These are phyloP conservation scores for Tanacetum coccineum DNA, from an alignment of 129 eudicot genomes.

Conservation along the genomic window DNA sequence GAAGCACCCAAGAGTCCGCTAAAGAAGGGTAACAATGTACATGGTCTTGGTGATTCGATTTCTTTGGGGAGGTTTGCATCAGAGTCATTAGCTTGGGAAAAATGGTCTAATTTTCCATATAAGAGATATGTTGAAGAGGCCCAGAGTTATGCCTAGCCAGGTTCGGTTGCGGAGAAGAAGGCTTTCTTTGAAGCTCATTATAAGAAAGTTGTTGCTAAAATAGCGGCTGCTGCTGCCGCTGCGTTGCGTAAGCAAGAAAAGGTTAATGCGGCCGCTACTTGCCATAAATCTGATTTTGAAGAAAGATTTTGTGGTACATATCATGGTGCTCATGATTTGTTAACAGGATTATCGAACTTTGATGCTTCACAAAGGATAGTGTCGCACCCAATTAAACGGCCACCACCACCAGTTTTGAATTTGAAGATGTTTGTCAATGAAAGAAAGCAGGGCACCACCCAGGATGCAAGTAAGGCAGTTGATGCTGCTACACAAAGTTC, in stretches of 20 bases:
- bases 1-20: too few species aligned
- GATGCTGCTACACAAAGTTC: too few species aligned
- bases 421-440: conserved; percentile 3
- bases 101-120: conserved; percentile 56
- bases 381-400: background rate
- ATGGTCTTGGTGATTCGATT: too few species aligned
- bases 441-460: background rate
- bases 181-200: conserved; percentile 86
- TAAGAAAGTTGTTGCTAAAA: conserved; percentile 69
- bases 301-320: conserved; percentile 4
- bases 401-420: background rate
- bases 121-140: conserved; percentile 77
- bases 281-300: conserved; percentile 6
- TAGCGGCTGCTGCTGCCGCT: conserved; percentile 42
- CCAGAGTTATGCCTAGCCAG: conserved; percentile 59
- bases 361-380: background rate
- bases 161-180: conserved; percentile 72
- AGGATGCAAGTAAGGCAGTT: background rate
- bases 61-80: conserved; percentile 54
- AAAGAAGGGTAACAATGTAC: too few species aligned
- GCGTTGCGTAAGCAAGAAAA: conserved; percentile 63
- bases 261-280: background rate
- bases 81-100: conserved; percentile 60
- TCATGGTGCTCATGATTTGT: too few species aligned
- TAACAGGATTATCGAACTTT: background rate